Conservation (phyloP, 2,329 filamentous ascomycete species). For the Botrytis cinerea region DNA sequence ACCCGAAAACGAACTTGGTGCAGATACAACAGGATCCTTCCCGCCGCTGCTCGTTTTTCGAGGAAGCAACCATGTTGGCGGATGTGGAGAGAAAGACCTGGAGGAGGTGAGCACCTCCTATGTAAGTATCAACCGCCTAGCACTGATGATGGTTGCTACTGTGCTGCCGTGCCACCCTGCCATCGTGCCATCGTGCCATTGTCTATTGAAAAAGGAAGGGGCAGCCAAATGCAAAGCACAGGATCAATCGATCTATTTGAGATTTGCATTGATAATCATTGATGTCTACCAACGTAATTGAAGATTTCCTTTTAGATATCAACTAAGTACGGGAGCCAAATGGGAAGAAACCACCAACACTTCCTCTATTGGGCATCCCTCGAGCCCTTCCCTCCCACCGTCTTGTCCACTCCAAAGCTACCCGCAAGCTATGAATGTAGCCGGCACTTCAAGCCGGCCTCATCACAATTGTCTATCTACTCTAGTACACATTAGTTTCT, state of each 20-base stretch:
- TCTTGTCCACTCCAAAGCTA: not conserved
- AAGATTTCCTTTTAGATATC: not conserved
- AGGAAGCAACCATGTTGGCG: not conserved
- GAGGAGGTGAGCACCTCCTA: not conserved
- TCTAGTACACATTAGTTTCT: not conserved
- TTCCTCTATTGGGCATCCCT: not conserved
- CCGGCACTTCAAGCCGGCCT: not conserved
- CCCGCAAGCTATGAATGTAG: not conserved
- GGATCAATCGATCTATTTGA: not conserved
- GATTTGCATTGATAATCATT: not conserved
- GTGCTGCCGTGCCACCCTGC: not conserved
- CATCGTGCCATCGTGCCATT: not conserved
- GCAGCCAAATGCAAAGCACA: no score
- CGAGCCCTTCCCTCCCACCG: not conserved
- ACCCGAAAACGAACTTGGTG: not conserved
- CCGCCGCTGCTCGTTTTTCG: not conserved
- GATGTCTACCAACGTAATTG: not conserved
- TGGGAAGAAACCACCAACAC: not conserved
- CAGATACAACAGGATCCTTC: not conserved
- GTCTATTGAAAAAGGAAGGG: not conserved
- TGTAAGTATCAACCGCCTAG: not conserved
- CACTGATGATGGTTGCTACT: not conserved
- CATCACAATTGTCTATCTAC: not conserved
- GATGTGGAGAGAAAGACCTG: not conserved
- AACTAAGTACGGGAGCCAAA: not conserved